These are phyloP conservation scores for Leccinum subgranulosum DNA, from an alignment of 768 basidiomycete genomes.

Conservation along the genomic window DNA sequence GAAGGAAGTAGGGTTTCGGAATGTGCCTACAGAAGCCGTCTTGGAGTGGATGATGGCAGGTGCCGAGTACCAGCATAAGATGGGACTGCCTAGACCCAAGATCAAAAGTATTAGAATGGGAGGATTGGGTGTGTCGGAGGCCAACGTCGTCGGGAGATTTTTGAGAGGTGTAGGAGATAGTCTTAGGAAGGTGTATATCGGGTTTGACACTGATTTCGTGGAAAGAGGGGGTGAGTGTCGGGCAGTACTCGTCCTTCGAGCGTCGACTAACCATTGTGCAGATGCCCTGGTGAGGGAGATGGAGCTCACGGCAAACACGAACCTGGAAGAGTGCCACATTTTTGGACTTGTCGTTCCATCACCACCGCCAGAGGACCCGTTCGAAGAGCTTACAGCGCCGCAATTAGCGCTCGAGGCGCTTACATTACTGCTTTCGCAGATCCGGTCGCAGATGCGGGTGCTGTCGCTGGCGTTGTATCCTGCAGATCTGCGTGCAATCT, in stretches of 20 bases:
- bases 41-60: conserved; percentile 29
- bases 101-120: conserved; percentile 28
- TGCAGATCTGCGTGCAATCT: conserved; percentile 29
- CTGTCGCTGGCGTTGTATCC: conserved; percentile 31
- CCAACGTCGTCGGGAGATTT: conserved; percentile 26
- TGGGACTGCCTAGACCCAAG: conserved; percentile 1
- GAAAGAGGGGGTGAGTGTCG: conserved; percentile 27
- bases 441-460: conserved; percentile 28
- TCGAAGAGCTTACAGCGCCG: conserved; percentile 9
- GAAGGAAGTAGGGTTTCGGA: conserved; percentile 27
- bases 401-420: conserved; percentile 20
- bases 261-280: conserved; percentile 14
- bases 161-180: conserved; percentile 18
- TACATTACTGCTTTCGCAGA: conserved; percentile 25
- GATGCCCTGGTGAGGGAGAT: conserved; percentile 27
- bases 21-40: conserved; percentile 22
- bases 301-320: conserved; percentile 22
- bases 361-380: conserved; percentile 24
- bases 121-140: conserved; percentile 26
- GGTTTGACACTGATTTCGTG: conserved; percentile 30
- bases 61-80: conserved; percentile 9
- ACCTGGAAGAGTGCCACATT: conserved; percentile 29
- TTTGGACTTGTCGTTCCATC: conserved; percentile 33
- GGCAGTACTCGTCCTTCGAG: too few species aligned
- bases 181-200: conserved; percentile 26